Conservation (phyloP, 2,329 filamentous ascomycete species). For the Lecanicillium sp. region DNA sequence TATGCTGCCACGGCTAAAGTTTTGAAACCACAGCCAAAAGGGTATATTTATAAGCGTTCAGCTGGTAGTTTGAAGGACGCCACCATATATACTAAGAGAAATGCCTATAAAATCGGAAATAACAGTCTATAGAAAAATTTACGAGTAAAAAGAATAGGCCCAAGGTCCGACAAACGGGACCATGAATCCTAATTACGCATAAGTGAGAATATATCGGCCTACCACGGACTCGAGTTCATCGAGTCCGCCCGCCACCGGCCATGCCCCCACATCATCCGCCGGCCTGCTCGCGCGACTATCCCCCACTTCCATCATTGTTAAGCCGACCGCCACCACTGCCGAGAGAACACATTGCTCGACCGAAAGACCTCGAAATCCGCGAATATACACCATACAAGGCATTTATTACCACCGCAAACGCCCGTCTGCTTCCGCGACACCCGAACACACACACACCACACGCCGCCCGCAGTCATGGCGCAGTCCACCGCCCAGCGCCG, state of each 20-base stretch:
- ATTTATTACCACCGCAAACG: too few relatives aligned
- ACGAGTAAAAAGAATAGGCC: constrained; percentile 10
- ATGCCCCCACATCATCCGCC: neutral
- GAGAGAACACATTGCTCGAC: too few relatives aligned
- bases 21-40: too few relatives aligned
- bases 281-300: neutral
- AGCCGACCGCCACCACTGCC: neutral
- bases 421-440: neutral
- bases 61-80: too few relatives aligned
- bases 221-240: neutral
- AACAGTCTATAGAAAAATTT: constrained; percentile 18
- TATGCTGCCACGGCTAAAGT: too few relatives aligned
- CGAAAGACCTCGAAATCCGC: too few relatives aligned
- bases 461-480: constrained; percentile 39
- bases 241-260: neutral
- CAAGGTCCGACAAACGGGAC: too few relatives aligned
- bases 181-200: neutral
- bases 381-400: too few relatives aligned
- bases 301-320: neutral
- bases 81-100: too few relatives aligned
- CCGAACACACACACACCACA: neutral
- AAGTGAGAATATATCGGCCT: neutral
- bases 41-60: too few relatives aligned
- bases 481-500: constrained; percentile 64
- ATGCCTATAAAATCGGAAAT: constrained; percentile 27